Evolutionary conservation across 495 filamentous ascomycete species (phyloP).

Genomic region (Immersiella caudata): DNA sequence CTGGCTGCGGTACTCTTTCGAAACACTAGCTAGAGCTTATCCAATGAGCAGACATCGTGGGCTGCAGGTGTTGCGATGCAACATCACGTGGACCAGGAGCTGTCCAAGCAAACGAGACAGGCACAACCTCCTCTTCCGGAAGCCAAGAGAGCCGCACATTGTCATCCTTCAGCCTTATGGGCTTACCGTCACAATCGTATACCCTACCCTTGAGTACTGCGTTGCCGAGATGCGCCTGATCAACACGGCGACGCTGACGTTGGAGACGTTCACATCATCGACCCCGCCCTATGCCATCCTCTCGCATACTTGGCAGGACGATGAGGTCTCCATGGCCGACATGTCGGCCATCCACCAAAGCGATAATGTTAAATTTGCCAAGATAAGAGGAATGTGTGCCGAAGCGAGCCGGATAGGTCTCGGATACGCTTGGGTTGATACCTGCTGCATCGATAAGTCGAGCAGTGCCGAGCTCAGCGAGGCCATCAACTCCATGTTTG

Average conservation of each 20-base stretch:
- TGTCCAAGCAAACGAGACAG: not conserved
- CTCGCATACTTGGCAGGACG: conserved; percentile 4
- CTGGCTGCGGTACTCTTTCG: not conserved
- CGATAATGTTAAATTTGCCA: not conserved
- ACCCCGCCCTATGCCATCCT: conserved; percentile 15
- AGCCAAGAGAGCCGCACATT: not conserved
- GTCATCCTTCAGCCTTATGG: not conserved
- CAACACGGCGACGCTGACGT: conserved; percentile 4
- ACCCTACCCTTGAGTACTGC: not conserved
- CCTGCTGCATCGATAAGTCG: not conserved
- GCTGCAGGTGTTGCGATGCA: not conserved
- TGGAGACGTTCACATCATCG: not conserved
- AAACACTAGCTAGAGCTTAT: not conserved
- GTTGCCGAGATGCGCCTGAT: conserved; percentile 6
- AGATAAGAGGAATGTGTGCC: not conserved
- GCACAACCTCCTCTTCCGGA: not conserved
- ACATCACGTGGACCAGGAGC: not conserved
- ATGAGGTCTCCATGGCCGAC: conserved; percentile 1
- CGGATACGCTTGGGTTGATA: not conserved
- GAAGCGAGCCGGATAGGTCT: not conserved
- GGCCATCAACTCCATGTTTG: not conserved
- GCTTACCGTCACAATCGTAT: not conserved
- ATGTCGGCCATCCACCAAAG: not conserved
- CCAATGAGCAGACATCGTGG: not conserved
- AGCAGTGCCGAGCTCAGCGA: not conserved